Percentiles rank a stretch among this genome's conserved stretches.
These are phyloP conservation scores for Clonostachys byssicola DNA, from an alignment of 2,329 filamentous ascomycete genomes.

Conservation along the genomic window DNA sequence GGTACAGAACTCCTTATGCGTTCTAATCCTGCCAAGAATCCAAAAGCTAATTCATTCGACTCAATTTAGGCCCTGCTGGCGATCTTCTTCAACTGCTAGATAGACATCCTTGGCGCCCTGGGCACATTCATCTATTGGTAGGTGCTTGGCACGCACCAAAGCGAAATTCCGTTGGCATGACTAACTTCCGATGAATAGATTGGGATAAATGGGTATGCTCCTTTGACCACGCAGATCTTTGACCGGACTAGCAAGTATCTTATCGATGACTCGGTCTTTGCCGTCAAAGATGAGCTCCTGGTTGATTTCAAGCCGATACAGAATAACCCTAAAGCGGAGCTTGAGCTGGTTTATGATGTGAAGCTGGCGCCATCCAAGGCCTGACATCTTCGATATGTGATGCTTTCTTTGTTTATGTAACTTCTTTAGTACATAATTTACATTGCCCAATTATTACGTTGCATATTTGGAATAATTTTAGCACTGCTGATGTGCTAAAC, in stretches of 20 bases:
- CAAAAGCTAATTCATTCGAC: conserved; percentile 13
- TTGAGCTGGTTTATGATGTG: conserved; percentile 57
- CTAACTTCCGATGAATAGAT: too few species aligned
- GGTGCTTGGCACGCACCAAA: not conserved
- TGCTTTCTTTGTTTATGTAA: too few species aligned
- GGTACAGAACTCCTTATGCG: not conserved
- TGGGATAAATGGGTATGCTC: conserved; percentile 41
- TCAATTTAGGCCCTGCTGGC: conserved; percentile 15
- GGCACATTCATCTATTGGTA: conserved; percentile 31
- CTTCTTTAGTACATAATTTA: too few species aligned
- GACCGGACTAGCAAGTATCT: conserved; percentile 44
- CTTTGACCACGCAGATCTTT: conserved; percentile 66
- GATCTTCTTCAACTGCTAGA: conserved; percentile 24
- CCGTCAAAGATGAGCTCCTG: conserved; percentile 38
- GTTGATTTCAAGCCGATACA: conserved; percentile 23
- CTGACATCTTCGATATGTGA: too few species aligned
- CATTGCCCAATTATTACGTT: too few species aligned
- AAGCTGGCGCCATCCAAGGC: conserved; percentile 23
- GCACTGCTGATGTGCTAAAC: too few species aligned
- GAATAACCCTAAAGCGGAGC: conserved; percentile 34
- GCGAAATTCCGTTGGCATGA: too few species aligned
- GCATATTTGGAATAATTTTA: too few species aligned
- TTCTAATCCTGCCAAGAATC: conserved; percentile 9
- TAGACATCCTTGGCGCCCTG: conserved; percentile 27
- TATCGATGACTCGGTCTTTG: conserved; percentile 38